phyloP scores from a whole-genome alignment of 2,329 filamentous ascomycete genomes.

The Fusarium humuli region DNA sequence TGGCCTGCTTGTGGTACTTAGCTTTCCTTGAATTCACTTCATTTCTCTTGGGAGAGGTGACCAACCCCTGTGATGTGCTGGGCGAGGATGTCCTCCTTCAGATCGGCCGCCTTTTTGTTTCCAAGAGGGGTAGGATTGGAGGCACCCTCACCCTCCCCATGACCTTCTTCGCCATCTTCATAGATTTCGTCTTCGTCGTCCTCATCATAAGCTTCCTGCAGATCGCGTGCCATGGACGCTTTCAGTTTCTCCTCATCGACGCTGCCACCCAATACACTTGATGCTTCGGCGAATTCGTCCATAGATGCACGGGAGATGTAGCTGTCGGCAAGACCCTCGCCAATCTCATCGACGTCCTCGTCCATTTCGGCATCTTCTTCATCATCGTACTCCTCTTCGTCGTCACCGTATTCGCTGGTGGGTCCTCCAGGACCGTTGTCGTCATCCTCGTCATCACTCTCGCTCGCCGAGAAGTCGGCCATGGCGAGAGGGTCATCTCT shows the following conservation, averaged over 20 bases:
- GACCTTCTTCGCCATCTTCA: constrained; percentile 40
- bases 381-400: constrained; percentile 59
- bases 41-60: constrained; percentile 61
- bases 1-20: constrained; percentile 46
- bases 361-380: constrained; percentile 58
- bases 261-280: constrained; percentile 58
- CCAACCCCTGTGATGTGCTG: constrained; percentile 71
- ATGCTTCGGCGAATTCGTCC: constrained; percentile 56
- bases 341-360: constrained; percentile 56
- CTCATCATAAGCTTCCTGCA: constrained; percentile 55
- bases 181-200: constrained; percentile 57
- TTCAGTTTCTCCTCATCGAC: constrained; percentile 59
- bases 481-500: constrained; percentile 84
- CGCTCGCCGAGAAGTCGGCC: constrained; percentile 89
- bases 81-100: constrained; percentile 62
- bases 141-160: constrained; percentile 33
- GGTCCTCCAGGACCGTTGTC: constrained; percentile 67
- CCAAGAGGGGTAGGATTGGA: background rate
- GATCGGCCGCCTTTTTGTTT: constrained; percentile 32
- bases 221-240: constrained; percentile 54
- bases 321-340: constrained; percentile 47
- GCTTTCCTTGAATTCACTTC: constrained; percentile 50
- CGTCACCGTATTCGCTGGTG: constrained; percentile 58
- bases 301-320: constrained; percentile 48
- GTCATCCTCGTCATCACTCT: constrained; percentile 65